phyloP scores from a whole-genome alignment of 1,139 yeast genomes.

The Pichia kudriavzevii region DNA sequence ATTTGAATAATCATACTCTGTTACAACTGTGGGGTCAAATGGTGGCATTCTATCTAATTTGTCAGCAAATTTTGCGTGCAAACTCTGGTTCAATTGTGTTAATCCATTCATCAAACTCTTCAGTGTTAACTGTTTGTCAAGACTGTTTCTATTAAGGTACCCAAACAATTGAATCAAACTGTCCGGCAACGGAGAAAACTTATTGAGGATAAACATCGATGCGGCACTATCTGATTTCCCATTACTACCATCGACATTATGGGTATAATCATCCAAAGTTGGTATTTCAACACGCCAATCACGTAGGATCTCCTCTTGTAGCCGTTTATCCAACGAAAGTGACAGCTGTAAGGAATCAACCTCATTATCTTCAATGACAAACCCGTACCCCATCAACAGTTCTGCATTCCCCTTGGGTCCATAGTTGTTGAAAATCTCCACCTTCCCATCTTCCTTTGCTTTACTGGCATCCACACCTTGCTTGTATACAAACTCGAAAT shows the following conservation, averaged over 20 bases:
- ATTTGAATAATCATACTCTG: conserved; percentile 20
- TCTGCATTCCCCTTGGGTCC: conserved; percentile 89
- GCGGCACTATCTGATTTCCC: not conserved
- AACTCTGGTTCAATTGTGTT: conserved; percentile 45
- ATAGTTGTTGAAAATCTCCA: conserved; percentile 66
- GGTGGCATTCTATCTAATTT: conserved; percentile 15
- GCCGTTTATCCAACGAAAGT: conserved; percentile 33
- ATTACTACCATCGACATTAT: conserved; percentile 26
- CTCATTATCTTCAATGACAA: conserved; percentile 51
- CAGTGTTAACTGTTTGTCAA: conserved; percentile 37
- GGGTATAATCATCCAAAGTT: conserved; percentile 39
- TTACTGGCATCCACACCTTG: no score
- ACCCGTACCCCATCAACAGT: conserved; percentile 59
- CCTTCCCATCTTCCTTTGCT: conserved; percentile 26
- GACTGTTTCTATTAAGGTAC: conserved; percentile 36
- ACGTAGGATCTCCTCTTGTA: conserved; percentile 9
- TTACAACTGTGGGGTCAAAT: conserved; percentile 4
- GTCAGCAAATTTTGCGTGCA: conserved; percentile 43
- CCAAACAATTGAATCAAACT: conserved; percentile 44
- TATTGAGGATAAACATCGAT: conserved; percentile 35
- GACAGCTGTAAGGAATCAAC: conserved; percentile 47
- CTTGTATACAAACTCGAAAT: conserved; percentile 6
- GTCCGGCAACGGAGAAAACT: conserved; percentile 39
- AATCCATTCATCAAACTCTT: conserved; percentile 51
- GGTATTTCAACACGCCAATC: conserved; percentile 40